Base-by-base conservation (phyloP, 208 protist genomes). In the Trypanosoma melophagium region DNA sequence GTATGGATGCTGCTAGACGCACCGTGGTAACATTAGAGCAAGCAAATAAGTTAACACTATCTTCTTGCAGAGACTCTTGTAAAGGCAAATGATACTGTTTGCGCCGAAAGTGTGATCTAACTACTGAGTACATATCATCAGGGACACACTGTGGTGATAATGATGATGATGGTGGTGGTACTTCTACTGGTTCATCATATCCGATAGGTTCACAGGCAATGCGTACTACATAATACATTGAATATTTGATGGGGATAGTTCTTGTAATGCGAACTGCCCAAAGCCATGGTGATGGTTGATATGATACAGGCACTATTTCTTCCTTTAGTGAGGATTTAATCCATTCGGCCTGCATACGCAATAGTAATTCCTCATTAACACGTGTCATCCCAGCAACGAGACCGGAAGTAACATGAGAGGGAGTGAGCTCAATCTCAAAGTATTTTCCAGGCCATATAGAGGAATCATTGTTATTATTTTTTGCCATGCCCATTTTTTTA, bases 381-480 rank as follows among this genome's bases (percentile, higher is more conserved):
- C 83, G 81, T 0, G 84, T 58, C 1, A 53, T 50, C 49, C 86
- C 86, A 17, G 50, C 73, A 50, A 92, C 69, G 24, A 72, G 61
- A 57, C 78, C 74, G 8, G 72, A 60, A 14, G 79, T 69, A n/a
- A 54, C 47, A 12, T 85, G 44, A 19, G 86, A 89, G 0, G 83
- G 31, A 8, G 75, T 76, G 8, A 92, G 66, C 62, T 92, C 86
- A 19, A 92, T 63, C 57, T 89, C 83, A 3, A 77, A 69, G 69
- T 89, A 92, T 66, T 89, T 84, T 53, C 82, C 79, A 21, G 88
- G 47, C 22, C 57, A 57, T 80, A 89, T 88, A 31, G 74, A 79
- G 16, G 82, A 71, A 5, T 72, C 7, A 22, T 21, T 5, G 16
- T 45, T 8, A 35, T 24, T 31, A n/a, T 25, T 21, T 41, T 22